Percentiles rank a stretch among this genome's conserved stretches.
Conservation (phyloP, 352 stramenopile species). For the Globisporangium abappressorium region DNA sequence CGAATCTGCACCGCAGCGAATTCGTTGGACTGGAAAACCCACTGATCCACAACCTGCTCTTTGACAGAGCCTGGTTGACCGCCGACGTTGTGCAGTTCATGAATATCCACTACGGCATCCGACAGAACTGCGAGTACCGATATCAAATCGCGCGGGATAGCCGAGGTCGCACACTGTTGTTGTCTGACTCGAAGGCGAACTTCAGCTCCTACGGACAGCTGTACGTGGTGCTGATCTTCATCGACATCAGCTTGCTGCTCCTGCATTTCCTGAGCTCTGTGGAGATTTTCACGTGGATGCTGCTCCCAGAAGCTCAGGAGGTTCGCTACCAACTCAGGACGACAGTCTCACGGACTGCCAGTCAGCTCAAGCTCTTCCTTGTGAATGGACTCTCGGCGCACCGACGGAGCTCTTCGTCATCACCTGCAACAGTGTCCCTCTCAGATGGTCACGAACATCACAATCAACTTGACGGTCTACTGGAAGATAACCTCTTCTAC, state of each 20-base stretch:
- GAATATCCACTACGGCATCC: constrained; percentile 18
- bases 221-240: constrained; percentile 24
- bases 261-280: constrained; percentile 1
- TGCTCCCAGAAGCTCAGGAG: constrained; percentile 7
- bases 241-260: constrained; percentile 21
- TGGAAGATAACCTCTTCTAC: background rate
- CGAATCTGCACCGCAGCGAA: constrained; percentile 19
- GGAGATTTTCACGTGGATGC: constrained; percentile 21
- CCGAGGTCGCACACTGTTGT: background rate
- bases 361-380: background rate
- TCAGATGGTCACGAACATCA: constrained; percentile 9
- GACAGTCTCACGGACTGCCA: background rate
- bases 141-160: constrained; percentile 11
- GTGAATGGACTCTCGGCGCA: background rate
- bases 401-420: background rate
- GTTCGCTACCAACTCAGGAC: constrained; percentile 14
- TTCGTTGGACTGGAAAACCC: constrained; percentile 20
- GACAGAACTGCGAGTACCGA: constrained; percentile 19
- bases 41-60: constrained; percentile 9
- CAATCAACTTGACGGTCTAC: background rate
- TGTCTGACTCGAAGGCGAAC: constrained; percentile 2
- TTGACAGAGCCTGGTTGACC: constrained; percentile 20
- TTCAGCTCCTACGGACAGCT: constrained; percentile 22
- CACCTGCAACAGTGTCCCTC: background rate
- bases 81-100: constrained; percentile 17